Conservation (phyloP, 1,284 basidiomycete species). For the Cutaneotrichosporon cyanovorans region DNA sequence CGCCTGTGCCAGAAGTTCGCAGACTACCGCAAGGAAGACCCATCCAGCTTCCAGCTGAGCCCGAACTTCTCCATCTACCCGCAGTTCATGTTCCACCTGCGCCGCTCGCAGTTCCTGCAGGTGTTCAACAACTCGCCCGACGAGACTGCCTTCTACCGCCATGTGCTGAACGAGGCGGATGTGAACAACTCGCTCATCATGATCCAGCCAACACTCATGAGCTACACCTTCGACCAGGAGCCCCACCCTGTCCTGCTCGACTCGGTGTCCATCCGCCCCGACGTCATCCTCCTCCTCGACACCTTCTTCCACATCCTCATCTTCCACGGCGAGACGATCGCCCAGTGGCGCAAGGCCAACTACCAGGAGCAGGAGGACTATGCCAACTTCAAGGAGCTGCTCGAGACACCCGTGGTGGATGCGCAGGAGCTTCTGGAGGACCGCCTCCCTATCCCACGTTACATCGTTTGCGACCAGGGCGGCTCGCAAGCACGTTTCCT, state of each 20-base stretch:
- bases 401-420: constrained; percentile 69
- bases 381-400: constrained; percentile 93
- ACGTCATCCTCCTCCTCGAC: constrained; percentile 94
- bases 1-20: constrained; percentile 99
- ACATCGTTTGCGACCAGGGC: constrained; percentile 96
- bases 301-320: constrained; percentile 99
- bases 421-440: constrained; percentile 86
- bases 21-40: constrained; percentile 97
- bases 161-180: constrained; percentile 93
- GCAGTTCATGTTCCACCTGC: constrained; percentile 99
- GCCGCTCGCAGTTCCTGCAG: constrained; percentile 96
- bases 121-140: constrained; percentile 99
- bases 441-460: constrained; percentile 93
- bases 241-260: constrained; percentile 94
- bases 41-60: constrained; percentile 81
- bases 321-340: constrained; percentile 96
- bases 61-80: constrained; percentile 99
- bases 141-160: constrained; percentile 97
- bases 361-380: constrained; percentile 99
- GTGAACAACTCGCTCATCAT: constrained; percentile 99
- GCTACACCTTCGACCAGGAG: constrained; percentile 83
- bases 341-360: constrained; percentile 97
- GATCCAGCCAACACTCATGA: constrained; percentile 99
- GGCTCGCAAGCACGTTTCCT: constrained; percentile 97
- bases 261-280: constrained; percentile 93